Evolutionary conservation across 108 stramenopile species (phyloP).

Genomic region (Epithemia pelagica): DNA sequence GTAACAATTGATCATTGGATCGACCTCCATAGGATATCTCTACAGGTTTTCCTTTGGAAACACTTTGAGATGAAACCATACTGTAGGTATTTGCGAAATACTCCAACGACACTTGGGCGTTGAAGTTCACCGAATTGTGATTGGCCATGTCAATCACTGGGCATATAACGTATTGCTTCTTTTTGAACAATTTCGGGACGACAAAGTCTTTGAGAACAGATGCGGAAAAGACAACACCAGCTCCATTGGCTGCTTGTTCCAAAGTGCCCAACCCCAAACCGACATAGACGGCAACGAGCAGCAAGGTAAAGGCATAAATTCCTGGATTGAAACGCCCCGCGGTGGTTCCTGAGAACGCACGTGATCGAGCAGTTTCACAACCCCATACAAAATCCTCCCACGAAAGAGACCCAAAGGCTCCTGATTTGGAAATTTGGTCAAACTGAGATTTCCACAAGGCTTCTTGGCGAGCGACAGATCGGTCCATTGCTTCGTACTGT

Average conservation of each 20-base stretch:
- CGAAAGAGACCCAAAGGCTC: slow-evolving; percentile 27
- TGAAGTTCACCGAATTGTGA: slow-evolving; percentile 49
- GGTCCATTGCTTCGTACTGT: slow-evolving; percentile 60
- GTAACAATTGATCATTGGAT: slow-evolving; percentile 86
- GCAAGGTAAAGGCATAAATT: slow-evolving; percentile 59
- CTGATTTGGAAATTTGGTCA: slow-evolving; percentile 9
- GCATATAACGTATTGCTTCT: slow-evolving; percentile 80
- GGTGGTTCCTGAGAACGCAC: slow-evolving; percentile 78
- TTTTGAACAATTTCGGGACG: slow-evolving; percentile 64
- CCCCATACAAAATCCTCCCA: slow-evolving; percentile 80
- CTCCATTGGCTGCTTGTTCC: slow-evolving; percentile 86
- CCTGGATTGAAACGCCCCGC: slow-evolving; percentile 73
- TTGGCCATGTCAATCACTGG: slow-evolving; percentile 87
- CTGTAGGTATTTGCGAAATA: slow-evolving; percentile 82
- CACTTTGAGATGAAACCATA: slow-evolving; percentile 27
- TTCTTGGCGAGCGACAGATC: slow-evolving; percentile 61
- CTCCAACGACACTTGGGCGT: slow-evolving; percentile 79
- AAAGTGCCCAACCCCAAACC: slow-evolving; percentile 62
- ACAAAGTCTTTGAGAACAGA: slow-evolving; percentile 78
- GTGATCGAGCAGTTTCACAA: slow-evolving; percentile 71
- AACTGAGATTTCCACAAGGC: slow-evolving; percentile 44
- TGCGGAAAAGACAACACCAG: slow-evolving; percentile 74
- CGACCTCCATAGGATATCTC: slow-evolving; percentile 82
- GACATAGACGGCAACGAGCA: slow-evolving; percentile 61
- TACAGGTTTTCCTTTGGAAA: slow-evolving; percentile 25